Evolutionary conservation across 108 stramenopile genomes (phyloP), one percentile per base, ranked within the genome.

Genomic region (Heterococcus sp.): DNA sequence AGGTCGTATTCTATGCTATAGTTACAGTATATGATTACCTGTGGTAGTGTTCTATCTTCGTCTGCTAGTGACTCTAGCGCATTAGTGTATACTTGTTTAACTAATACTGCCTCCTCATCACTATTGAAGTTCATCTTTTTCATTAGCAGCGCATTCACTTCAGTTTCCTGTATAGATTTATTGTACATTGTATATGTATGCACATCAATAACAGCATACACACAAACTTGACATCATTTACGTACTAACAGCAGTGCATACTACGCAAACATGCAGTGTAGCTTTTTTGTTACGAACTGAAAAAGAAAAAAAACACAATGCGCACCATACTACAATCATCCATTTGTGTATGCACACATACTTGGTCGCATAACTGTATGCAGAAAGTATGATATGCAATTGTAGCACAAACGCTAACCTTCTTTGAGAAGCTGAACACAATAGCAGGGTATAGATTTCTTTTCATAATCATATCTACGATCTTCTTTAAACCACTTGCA

Each of bases 341-440:
- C n/a, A n/a, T n/a, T n/a, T n/a, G n/a, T n/a, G n/a, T n/a, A n/a
- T n/a, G n/a, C n/a, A n/a, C n/a, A n/a, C n/a, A n/a, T n/a, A n/a
- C n/a, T n/a, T n/a, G n/a, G n/a, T n/a, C n/a, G n/a, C n/a, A n/a
- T n/a, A n/a, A n/a, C n/a, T n/a, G n/a, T n/a, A n/a, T n/a, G n/a
- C n/a, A n/a, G n/a, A n/a, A n/a, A n/a, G n/a, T n/a, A n/a, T n/a
- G n/a, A n/a, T n/a, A n/a, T 58, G 21, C 21, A 58, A 58, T 21
- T 21, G 14, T 58, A 58, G 46, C 46, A 8, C 46, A 14, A 58
- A 58, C 46, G 14, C 46, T 58, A 58, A 58, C 88, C 84, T 96
- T 96, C 84, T 99, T 99, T 46, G 93, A 92, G 84, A 99, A 99
- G 64, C 92, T 91, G 89, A 99, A 99, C 32, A 98, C 88, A 86